phyloP scores from a whole-genome alignment of 306 rosid genomes.

The Ziziphus jujuba region DNA sequence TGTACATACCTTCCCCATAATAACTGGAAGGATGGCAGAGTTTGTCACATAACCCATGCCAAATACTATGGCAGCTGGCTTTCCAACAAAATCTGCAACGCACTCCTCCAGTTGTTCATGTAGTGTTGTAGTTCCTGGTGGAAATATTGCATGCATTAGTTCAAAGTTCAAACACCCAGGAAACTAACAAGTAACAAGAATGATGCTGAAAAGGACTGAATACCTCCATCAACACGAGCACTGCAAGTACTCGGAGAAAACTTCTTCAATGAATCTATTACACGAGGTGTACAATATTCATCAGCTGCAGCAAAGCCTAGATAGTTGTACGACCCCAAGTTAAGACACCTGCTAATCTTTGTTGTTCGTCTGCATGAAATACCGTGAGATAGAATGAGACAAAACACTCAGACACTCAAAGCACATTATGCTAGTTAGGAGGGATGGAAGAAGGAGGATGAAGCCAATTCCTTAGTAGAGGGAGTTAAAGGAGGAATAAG shows the following conservation, averaged over 20 bases:
- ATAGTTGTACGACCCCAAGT: constrained; percentile 93
- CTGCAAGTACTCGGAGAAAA: constrained; percentile 93
- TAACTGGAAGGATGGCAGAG: constrained; percentile 83
- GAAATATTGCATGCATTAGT: constrained; percentile 11
- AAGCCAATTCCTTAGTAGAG: no score
- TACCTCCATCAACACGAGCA: constrained; percentile 83
- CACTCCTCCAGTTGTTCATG: constrained; percentile 69
- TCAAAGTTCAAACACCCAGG: background rate
- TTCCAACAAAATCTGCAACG: constrained; percentile 65
- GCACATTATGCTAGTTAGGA: background rate
- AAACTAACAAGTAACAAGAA: background rate
- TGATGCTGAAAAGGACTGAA: background rate
- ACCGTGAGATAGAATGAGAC: background rate
- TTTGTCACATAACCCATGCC: constrained; percentile 96
- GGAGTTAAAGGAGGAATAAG: no score
- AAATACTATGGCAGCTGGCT: constrained; percentile 80
- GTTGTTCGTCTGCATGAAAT: constrained; percentile 60
- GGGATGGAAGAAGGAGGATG: background rate
- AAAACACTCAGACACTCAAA: background rate
- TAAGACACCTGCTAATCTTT: constrained; percentile 66
- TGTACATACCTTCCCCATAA: constrained; percentile 63
- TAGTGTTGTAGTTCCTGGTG: constrained; percentile 61
- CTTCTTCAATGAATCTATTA: constrained; percentile 56
- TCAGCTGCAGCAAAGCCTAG: constrained; percentile 94
- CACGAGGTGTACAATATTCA: constrained; percentile 93